Percentiles rank a stretch among this genome's conserved stretches.
phyloP scores from a whole-genome alignment of 2,329 filamentous ascomycete species.

The Elsinoe ampelina region DNA sequence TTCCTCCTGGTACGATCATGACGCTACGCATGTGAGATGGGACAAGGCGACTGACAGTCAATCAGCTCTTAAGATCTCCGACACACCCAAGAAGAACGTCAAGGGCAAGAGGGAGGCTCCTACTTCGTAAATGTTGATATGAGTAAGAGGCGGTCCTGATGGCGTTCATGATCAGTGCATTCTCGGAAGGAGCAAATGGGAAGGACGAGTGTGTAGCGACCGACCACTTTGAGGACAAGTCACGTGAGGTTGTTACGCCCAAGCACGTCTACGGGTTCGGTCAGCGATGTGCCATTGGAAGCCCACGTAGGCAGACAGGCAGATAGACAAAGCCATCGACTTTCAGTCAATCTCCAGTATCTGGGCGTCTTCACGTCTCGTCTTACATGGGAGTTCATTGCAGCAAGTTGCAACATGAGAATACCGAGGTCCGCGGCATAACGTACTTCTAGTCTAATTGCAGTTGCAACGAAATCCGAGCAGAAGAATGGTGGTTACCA shows the following conservation, averaged over 20 bases:
- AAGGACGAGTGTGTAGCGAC: not conserved
- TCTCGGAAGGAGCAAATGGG: not conserved
- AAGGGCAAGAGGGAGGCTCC: constrained; percentile 38
- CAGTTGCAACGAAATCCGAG: too few species aligned
- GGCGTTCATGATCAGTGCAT: constrained; percentile 8
- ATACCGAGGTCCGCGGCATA: too few species aligned
- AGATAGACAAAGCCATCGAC: constrained; percentile 2
- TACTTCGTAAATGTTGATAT: not conserved
- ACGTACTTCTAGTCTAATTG: too few species aligned
- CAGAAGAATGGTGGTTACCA: too few species aligned
- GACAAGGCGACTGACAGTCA: constrained; percentile 16
- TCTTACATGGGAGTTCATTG: too few species aligned
- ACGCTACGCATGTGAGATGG: not conserved
- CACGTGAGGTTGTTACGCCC: not conserved
- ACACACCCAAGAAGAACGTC: constrained; percentile 55
- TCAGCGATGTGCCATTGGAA: too few species aligned
- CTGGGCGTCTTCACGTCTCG: too few species aligned
- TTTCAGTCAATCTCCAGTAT: not conserved
- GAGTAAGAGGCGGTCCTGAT: not conserved
- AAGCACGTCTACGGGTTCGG: too few species aligned
- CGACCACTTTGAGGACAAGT: not conserved
- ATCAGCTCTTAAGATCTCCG: constrained; percentile 49
- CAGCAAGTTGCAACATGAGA: too few species aligned
- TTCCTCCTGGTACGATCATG: constrained; percentile 75
- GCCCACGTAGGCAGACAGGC: not conserved